phyloP scores from a whole-genome alignment of 2,329 filamentous ascomycete genomes.

The Metarhizium brunneum region DNA sequence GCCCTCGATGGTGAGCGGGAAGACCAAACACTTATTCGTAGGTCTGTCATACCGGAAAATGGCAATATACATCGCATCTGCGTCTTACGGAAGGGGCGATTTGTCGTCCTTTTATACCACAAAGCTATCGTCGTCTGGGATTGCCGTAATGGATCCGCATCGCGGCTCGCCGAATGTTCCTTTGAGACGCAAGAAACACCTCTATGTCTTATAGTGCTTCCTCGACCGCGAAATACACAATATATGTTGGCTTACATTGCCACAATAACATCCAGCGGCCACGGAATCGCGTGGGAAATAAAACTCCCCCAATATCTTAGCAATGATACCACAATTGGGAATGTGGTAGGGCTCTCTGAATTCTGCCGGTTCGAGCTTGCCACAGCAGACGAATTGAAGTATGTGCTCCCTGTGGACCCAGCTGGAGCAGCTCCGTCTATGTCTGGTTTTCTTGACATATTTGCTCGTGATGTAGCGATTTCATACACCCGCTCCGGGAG shows the following conservation, averaged over 20 bases:
- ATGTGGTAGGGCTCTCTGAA: conserved; percentile 38
- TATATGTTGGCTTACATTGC: conserved; percentile 60
- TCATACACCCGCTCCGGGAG: conserved; percentile 70
- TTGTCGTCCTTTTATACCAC: conserved; percentile 72
- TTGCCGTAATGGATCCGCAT: conserved; percentile 50
- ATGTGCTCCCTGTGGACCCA: conserved; percentile 75
- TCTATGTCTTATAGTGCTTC: conserved; percentile 70
- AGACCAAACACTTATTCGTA: conserved; percentile 44
- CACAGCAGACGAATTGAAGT: conserved; percentile 47
- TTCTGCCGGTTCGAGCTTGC: conserved; percentile 65
- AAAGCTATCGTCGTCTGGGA: conserved; percentile 71
- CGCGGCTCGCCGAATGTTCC: conserved; percentile 36
- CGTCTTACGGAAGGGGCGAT: conserved; percentile 66
- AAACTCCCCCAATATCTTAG: conserved; percentile 42
- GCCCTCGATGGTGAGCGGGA: conserved; percentile 23
- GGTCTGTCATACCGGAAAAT: conserved; percentile 57
- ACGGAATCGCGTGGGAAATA: conserved; percentile 75
- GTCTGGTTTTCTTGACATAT: conserved; percentile 75
- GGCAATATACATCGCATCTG: conserved; percentile 74
- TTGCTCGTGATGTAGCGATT: conserved; percentile 76
- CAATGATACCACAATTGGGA: conserved; percentile 11
- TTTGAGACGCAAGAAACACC: conserved; percentile 61
- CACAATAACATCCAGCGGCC: conserved; percentile 71
- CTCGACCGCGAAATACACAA: conserved; percentile 46
- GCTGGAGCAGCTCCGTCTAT: conserved; percentile 63